Evolutionary conservation across 768 basidiomycete species (phyloP), one percentile per base, ranked within the genome.

Genomic region (Lentinus brumalis): DNA sequence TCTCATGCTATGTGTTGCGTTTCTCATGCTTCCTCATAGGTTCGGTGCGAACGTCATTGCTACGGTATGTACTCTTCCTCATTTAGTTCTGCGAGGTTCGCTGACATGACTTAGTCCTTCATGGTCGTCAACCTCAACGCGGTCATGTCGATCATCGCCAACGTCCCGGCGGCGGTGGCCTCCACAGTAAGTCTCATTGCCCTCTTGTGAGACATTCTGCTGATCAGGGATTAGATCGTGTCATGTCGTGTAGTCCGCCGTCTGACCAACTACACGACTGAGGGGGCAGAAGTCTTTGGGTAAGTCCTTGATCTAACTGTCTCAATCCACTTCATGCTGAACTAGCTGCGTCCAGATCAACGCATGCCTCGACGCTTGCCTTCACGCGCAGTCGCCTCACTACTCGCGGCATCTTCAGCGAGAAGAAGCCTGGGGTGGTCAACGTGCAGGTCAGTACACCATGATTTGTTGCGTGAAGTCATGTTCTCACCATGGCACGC

Each of bases 121-220:
- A 88, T 89, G 86, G 68, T 86, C 30, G 53, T 88, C 42, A 77
- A 86, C 66, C 73, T 89, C 42, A 90, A 89, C 69, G 74, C 83
- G 14, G 81, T 88, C 63, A 88, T 89, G 88, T 86, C 85, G 35
- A 84, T 90, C 70, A 86, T 89, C 55, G 84, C 83, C 49, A 89
- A 89, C 65, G 86, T 89, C 45, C 88, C 88, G 3, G 87, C 88
- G 38, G 87, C 87, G 16, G 83, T 89, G 60, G 81, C 83, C 4
- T 86, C 86, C 44, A 89, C 87, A 41, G 88, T 89, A 60, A 67
- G 80, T 69, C 21, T 26, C 21, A n/a, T 2, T 2, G 21, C 21
- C 21, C 21, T 26, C 1, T 26, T 26, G 21, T 26, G 21, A 26
- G 21, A 26, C 21, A 26, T 26, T 52, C 11, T 60, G 39, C 55